These are phyloP conservation scores for Lantana camara DNA, from an alignment of 257 asterid genomes.

Conservation along the genomic window DNA sequence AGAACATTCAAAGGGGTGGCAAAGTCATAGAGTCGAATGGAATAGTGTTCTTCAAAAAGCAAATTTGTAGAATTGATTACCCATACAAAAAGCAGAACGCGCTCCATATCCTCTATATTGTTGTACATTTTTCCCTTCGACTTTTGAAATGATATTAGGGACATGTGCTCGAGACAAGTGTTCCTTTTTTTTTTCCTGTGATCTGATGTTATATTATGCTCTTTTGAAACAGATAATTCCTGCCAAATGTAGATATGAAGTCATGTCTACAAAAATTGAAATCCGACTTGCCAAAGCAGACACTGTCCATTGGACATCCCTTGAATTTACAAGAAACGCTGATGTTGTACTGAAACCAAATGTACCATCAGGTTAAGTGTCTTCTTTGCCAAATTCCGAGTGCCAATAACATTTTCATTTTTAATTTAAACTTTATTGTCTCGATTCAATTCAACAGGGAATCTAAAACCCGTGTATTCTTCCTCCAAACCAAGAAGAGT, in stretches of 20 bases:
- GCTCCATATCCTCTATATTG: background rate
- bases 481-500: constrained; percentile 68
- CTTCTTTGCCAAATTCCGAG: background rate
- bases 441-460: constrained; percentile 50
- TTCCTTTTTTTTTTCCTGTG: constrained; percentile 20
- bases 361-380: constrained; percentile 56
- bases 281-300: constrained; percentile 94
- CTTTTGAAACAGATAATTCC: constrained; percentile 71
- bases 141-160: constrained; percentile 8
- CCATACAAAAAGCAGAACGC: constrained; percentile 11
- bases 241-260: constrained; percentile 63
- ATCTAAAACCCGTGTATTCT: constrained; percentile 70
- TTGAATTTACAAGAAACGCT: constrained; percentile 57
- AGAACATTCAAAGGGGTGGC: too few species aligned
- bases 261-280: constrained; percentile 86
- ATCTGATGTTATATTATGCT: constrained; percentile 17
- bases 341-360: constrained; percentile 45
- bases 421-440: background rate
- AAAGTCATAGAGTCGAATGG: too few species aligned
- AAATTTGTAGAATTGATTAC: background rate
- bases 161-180: background rate
- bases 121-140: background rate
- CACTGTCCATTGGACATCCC: constrained; percentile 71
- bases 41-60: too few species aligned
- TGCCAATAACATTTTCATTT: constrained; percentile 7